Percentiles rank a stretch among this genome's conserved stretches.
Conservation (phyloP, 371 early-diverging fungal genomes). For the Mortierella sp. region DNA sequence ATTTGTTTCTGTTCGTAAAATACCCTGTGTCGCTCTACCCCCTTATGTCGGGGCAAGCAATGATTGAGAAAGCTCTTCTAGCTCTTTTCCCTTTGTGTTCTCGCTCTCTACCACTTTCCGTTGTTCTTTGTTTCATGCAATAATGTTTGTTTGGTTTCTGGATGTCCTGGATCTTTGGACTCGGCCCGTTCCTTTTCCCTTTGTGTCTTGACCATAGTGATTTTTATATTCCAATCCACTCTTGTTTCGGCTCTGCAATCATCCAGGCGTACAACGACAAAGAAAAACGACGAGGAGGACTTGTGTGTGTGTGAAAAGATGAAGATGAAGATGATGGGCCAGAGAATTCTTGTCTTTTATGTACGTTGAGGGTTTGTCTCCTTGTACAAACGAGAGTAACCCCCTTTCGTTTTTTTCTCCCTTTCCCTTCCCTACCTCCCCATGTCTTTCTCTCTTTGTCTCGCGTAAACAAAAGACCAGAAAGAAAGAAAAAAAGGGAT, state of each 20-base stretch:
- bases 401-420: neutral
- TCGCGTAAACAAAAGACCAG: neutral
- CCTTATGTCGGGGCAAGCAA: no score
- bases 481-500: neutral
- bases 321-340: neutral
- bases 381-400: neutral
- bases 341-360: neutral
- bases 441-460: neutral
- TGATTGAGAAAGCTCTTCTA: no score
- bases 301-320: neutral
- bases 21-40: no score
- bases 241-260: constrained; percentile 8
- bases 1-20: neutral
- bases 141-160: no score
- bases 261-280: neutral
- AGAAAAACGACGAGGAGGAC: no score
- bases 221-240: neutral
- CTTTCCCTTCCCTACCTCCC: neutral
- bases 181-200: no score
- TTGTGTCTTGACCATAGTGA: neutral
- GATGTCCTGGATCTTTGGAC: neutral
- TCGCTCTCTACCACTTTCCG: neutral
- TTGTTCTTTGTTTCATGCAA: neutral
- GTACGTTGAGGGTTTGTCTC: neutral
- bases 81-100: neutral